Base-by-base conservation (phyloP, 225 moss, liverwort and hornwort genomes). In the Ulota crispa region DNA sequence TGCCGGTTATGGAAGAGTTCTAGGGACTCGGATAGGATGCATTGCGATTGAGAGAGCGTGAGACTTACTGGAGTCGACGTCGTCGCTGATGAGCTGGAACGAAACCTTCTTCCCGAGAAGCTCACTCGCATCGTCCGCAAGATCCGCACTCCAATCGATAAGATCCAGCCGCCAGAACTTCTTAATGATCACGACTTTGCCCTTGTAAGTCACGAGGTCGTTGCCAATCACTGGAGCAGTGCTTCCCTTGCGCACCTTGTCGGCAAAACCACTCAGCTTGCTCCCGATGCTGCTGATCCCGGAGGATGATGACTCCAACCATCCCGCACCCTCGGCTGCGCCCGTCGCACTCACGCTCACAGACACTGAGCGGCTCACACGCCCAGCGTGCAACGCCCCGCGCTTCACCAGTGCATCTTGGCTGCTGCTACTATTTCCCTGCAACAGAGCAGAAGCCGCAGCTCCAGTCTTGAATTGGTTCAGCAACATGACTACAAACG, bases 31-130 rank as follows among this genome's bases (percentile, higher is more conserved):
- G 24, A 21, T 71, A 20, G 28, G 60, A 24, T 34, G 52, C 0
- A 57, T 28, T 78, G 59, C 6, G 8, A n/a, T 3, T 3, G 8
- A 4, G n/a, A 73, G 0, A 6, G 53, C 13, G 28, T 30, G 75
- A 45, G 76, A 65, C 82, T 31, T 84, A 89, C 89, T 8, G 56
- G 82, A 39, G 55, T 89, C 84, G 26, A 41, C 32, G 0, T 84
- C 67, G 26, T 73, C 80, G 77, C 89, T 64, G 68, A 89, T 62
- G 45, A 89, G 89, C 86, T 84, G 86, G 55, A 89, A 84, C 19
- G 27, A 14, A 4, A 84, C 79, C 67, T 41, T 79, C 9, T 76
- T 81, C 28, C 89, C 86, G 9, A 79, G 43, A 26, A 82, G 9
- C 57, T 89, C 89, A 32, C 86, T 89, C 0, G 72, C 50, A 23